phyloP scores from a whole-genome alignment of 495 filamentous ascomycete species.

The Aspergillus saccharolyticus region DNA sequence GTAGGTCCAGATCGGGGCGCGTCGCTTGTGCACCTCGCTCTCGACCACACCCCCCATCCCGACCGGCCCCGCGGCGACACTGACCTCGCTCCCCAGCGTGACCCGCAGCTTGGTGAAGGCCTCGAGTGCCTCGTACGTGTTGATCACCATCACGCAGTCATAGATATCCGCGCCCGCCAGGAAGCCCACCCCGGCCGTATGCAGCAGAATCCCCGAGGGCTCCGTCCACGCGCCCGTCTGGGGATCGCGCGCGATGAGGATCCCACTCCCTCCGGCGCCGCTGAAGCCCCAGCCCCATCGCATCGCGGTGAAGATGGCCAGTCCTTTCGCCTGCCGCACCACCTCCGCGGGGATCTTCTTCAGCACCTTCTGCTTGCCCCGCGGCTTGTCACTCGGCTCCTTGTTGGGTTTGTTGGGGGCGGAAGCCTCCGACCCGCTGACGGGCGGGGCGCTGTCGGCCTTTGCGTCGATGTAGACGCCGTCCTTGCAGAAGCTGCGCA shows the following conservation, averaged over 20 bases:
- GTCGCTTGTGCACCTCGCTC: conserved; percentile 63
- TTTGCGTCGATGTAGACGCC: conserved; percentile 53
- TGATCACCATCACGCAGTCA: conserved; percentile 88
- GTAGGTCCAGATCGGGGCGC: conserved; percentile 78
- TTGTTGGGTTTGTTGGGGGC: conserved; percentile 23
- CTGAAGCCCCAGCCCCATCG: conserved; percentile 85
- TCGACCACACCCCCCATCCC: conserved; percentile 69
- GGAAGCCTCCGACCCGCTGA: conserved; percentile 6
- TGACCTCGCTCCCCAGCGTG: conserved; percentile 75
- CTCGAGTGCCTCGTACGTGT: conserved; percentile 72
- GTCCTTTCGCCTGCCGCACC: conserved; percentile 76
- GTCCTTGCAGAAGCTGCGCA: conserved; percentile 75
- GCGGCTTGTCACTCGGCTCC: conserved; percentile 50
- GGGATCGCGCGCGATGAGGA: conserved; percentile 70
- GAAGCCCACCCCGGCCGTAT: conserved; percentile 81
- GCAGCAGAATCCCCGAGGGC: conserved; percentile 80
- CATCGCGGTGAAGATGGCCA: conserved; percentile 94
- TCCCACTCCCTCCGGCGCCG: conserved; percentile 73
- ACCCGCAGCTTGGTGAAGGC: conserved; percentile 72
- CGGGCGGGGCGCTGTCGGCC: conserved; percentile 5
- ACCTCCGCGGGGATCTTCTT: conserved; percentile 83
- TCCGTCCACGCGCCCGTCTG: conserved; percentile 84
- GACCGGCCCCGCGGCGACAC: conserved; percentile 73
- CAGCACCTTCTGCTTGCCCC: conserved; percentile 62
- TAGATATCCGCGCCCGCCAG: conserved; percentile 87